Conservation (phyloP, 1,284 basidiomycete genomes). For the Moniliella sp. region DNA sequence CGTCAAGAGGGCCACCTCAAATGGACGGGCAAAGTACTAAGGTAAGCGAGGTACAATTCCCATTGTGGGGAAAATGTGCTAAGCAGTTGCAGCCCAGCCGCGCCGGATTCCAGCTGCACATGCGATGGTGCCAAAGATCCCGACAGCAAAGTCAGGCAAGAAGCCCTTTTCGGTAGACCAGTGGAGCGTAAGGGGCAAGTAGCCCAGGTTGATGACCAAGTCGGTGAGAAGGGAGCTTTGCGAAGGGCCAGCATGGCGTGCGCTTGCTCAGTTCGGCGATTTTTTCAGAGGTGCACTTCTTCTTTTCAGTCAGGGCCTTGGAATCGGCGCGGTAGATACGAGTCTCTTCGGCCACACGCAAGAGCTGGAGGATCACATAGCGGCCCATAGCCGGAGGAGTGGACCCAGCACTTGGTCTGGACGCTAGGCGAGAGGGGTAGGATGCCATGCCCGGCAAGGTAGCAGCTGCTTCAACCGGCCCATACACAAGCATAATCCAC, state of each 20-base stretch:
- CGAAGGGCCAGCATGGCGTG: conserved; percentile 32
- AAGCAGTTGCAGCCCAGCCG: conserved; percentile 20
- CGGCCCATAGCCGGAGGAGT: conserved; percentile 22
- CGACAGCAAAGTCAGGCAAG: conserved; percentile 25
- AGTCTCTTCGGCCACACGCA: conserved; percentile 30
- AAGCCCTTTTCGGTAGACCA: conserved; percentile 42
- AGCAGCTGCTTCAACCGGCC: conserved; percentile 30
- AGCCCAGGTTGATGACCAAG: conserved; percentile 49
- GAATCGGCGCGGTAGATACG: conserved; percentile 24
- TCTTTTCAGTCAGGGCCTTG: conserved; percentile 8
- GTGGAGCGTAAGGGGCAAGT: conserved; percentile 58
- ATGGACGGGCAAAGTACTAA: too few species aligned
- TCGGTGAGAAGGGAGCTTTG: conserved; percentile 53
- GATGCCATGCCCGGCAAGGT: conserved; percentile 24
- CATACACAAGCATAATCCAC: conserved; percentile 30
- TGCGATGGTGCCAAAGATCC: conserved; percentile 29
- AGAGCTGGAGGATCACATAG: conserved; percentile 27
- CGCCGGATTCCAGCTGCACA: conserved; percentile 17
- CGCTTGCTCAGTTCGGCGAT: conserved; percentile 5
- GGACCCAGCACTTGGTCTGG: conserved; percentile 20
- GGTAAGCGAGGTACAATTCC: too few species aligned
- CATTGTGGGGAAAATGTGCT: conserved; percentile 2
- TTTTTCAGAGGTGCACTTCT: background rate
- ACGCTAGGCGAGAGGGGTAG: conserved; percentile 12
- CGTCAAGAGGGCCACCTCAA: too few species aligned